Conservation (phyloP, 257 asterid species). For the Solanum bukasovii region DNA sequence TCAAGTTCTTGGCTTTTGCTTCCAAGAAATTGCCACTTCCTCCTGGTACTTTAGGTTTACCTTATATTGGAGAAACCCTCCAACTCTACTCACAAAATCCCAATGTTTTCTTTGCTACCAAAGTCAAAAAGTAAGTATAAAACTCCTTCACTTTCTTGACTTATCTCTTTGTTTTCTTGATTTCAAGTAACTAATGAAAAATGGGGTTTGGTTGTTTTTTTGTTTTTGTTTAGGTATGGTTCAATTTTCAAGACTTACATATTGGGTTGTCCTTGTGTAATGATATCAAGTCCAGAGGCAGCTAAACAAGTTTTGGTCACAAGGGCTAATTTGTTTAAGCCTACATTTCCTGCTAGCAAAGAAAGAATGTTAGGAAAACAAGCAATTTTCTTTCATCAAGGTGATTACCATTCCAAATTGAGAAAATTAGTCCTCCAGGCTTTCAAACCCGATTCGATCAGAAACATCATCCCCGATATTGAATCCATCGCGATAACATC, state of each 20-base stretch:
- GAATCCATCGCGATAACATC: constrained; percentile 10
- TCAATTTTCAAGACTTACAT: constrained; percentile 38
- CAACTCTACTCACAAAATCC: constrained; percentile 31
- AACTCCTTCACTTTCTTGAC: background rate
- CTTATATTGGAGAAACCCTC: constrained; percentile 31
- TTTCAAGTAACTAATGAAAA: background rate
- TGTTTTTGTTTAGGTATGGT: constrained; percentile 15
- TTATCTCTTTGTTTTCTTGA: background rate
- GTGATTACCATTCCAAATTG: constrained; percentile 26
- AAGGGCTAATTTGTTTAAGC: constrained; percentile 27
- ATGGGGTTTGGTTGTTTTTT: background rate
- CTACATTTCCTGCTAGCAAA: constrained; percentile 37
- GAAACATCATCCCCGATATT: constrained; percentile 7
- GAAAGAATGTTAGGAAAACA: constrained; percentile 35
- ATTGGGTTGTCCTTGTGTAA: constrained; percentile 35
- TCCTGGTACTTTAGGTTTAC: constrained; percentile 37
- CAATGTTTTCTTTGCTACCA: constrained; percentile 25
- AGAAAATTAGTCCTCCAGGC: constrained; percentile 26
- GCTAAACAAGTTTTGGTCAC: constrained; percentile 30
- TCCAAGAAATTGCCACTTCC: constrained; percentile 31
- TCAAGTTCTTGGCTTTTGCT: constrained; percentile 21
- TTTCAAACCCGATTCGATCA: constrained; percentile 26
- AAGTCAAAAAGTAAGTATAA: constrained; percentile 21
- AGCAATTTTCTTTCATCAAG: constrained; percentile 37
- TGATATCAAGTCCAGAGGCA: constrained; percentile 33